Conservation (phyloP, 2,329 filamentous ascomycete genomes). For the Ophiocordyceps camponoti-rufipedis region DNA sequence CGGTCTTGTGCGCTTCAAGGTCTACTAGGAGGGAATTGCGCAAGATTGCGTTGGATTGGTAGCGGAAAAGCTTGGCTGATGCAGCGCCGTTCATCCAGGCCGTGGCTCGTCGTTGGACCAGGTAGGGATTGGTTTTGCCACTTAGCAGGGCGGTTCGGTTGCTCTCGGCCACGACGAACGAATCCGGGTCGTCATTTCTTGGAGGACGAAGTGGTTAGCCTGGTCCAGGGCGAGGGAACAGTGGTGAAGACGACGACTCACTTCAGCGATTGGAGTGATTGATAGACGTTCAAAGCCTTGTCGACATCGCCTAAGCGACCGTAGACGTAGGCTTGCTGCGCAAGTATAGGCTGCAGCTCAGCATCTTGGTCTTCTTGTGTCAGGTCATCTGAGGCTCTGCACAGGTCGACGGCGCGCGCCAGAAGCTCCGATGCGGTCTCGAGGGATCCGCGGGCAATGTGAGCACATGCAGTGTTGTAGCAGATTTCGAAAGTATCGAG, state of each 20-base stretch:
- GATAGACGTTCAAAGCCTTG: constrained; percentile 46
- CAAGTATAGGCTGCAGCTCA: constrained; percentile 56
- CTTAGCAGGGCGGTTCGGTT: constrained; percentile 32
- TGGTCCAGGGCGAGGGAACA: not conserved
- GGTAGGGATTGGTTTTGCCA: constrained; percentile 41
- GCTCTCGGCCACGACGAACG: constrained; percentile 46
- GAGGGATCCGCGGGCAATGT: constrained; percentile 51
- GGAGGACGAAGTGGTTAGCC: not conserved
- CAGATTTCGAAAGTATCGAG: constrained; percentile 64
- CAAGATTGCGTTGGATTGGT: constrained; percentile 37
- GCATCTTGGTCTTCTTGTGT: constrained; percentile 54
- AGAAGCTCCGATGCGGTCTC: constrained; percentile 46
- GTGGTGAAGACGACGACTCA: constrained; percentile 19
- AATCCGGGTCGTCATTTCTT: constrained; percentile 50
- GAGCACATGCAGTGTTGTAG: constrained; percentile 62
- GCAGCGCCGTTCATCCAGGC: constrained; percentile 31
- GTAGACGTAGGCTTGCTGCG: constrained; percentile 60
- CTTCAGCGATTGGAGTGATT: constrained; percentile 41
- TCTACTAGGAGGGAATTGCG: constrained; percentile 48
- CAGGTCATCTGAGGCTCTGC: constrained; percentile 55
- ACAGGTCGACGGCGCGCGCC: constrained; percentile 51
- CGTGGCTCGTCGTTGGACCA: constrained; percentile 43
- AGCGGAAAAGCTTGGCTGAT: constrained; percentile 51
- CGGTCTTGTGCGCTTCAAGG: constrained; percentile 48
- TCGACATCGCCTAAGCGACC: constrained; percentile 44